phyloP scores from a whole-genome alignment of 257 asterid genomes.

The Coffea eugenioides region DNA sequence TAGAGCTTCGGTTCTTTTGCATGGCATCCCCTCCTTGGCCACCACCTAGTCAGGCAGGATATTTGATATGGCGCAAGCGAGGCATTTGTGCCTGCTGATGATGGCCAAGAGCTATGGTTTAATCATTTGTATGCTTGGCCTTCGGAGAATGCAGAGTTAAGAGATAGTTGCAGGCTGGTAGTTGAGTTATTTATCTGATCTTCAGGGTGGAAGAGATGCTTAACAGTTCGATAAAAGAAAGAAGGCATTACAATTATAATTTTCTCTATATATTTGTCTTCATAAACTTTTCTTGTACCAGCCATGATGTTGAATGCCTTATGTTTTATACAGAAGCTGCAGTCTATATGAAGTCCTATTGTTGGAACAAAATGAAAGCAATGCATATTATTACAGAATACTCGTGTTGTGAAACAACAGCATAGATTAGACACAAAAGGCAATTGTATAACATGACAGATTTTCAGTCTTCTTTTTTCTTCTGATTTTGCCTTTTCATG shows the following conservation, averaged over 20 bases:
- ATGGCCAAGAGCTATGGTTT: background rate
- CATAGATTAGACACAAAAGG: background rate
- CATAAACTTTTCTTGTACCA: background rate
- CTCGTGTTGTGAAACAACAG: background rate
- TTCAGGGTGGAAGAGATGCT: background rate
- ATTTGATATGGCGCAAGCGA: background rate
- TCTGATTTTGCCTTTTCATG: background rate
- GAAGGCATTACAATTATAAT: background rate
- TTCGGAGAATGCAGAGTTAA: background rate
- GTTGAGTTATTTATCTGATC: background rate
- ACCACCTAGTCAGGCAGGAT: background rate
- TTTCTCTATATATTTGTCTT: background rate
- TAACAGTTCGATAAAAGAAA: background rate
- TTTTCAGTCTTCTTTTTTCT: no score
- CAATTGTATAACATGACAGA: background rate
- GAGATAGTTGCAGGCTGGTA: background rate
- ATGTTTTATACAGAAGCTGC: background rate
- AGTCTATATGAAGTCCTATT: background rate
- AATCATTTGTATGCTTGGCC: background rate
- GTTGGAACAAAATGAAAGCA: no score
- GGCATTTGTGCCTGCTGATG: background rate
- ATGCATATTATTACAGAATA: background rate
- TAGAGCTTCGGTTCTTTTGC: background rate
- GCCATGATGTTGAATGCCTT: background rate
- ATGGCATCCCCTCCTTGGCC: background rate